Percentiles rank a stretch among this genome's conserved stretches.
Conservation (phyloP, 495 filamentous ascomycete species). For the Cryomyces antarcticus region DNA sequence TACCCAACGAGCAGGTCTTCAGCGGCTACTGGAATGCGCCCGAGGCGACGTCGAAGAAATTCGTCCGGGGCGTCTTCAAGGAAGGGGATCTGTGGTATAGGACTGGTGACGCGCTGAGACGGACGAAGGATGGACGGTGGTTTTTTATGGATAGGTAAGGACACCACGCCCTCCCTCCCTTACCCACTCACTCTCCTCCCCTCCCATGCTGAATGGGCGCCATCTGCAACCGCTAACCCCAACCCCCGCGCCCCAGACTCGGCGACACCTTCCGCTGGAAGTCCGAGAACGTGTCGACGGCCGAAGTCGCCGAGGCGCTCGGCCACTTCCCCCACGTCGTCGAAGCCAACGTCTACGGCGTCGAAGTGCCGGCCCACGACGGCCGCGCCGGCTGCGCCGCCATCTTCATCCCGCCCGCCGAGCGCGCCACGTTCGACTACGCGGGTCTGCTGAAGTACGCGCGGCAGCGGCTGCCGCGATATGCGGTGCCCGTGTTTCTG, state of each 20-base stretch:
- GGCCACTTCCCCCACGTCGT: conserved; percentile 14
- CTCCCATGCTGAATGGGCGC: too few relatives aligned
- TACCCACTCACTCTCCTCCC: too few relatives aligned
- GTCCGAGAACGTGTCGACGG: conserved; percentile 41
- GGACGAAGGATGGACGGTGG: conserved; percentile 49
- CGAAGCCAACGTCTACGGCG: conserved; percentile 20
- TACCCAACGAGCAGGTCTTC: conserved; percentile 38
- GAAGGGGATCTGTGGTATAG: conserved; percentile 61
- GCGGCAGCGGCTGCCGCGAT: conserved; percentile 39
- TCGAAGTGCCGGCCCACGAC: conserved; percentile 30
- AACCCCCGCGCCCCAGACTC: conserved; percentile 25
- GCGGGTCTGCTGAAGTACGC: conserved; percentile 20
- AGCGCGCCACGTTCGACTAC: conserved; percentile 10
- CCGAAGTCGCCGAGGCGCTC: conserved; percentile 18
- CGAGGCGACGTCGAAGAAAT: conserved; percentile 47
- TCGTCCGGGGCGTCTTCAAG: conserved; percentile 45
- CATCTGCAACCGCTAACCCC: too few relatives aligned
- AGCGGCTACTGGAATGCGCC: conserved; percentile 45
- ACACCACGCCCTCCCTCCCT: not conserved
- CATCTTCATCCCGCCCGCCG: conserved; percentile 13
- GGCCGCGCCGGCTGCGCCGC: conserved; percentile 46
- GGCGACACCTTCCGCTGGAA: conserved; percentile 96
- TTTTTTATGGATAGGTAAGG: conserved; percentile 43
- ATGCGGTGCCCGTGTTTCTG: conserved; percentile 62
- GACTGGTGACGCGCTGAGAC: conserved; percentile 51